phyloP scores from a whole-genome alignment of 2,329 filamentous ascomycete genomes.

The Ceratocystis eucalypticola region DNA sequence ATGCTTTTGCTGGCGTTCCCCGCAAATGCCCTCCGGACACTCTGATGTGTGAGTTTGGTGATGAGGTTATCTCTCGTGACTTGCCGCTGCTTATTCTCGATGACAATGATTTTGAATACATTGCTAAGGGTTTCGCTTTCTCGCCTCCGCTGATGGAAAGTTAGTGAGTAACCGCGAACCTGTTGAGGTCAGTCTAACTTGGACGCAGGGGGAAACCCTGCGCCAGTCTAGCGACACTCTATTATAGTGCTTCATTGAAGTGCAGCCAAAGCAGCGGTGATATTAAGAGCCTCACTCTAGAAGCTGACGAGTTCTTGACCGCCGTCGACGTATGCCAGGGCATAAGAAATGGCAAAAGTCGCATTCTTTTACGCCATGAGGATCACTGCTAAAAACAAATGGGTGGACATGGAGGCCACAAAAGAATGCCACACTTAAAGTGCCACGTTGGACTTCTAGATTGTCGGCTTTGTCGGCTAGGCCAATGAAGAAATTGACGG shows the following conservation, averaged over 20 bases:
- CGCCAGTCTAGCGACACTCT: constrained; percentile 33
- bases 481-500: constrained; percentile 40
- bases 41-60: constrained; percentile 22
- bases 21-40: constrained; percentile 45
- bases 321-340: constrained; percentile 38
- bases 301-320: constrained; percentile 35
- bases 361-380: constrained; percentile 42
- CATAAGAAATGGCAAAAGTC: constrained; percentile 32
- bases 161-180: constrained; percentile 55
- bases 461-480: constrained; percentile 42
- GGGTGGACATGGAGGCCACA: constrained; percentile 32
- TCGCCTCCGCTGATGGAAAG: constrained; percentile 30
- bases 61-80: constrained; percentile 45
- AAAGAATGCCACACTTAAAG: constrained; percentile 33
- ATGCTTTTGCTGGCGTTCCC: constrained; percentile 32
- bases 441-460: constrained; percentile 37
- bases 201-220: constrained; percentile 28
- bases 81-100: constrained; percentile 33
- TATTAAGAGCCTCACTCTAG: constrained; percentile 32
- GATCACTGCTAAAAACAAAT: constrained; percentile 37
- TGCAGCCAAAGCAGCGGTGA: constrained; percentile 44
- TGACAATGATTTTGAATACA: constrained; percentile 42
- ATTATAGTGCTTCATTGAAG: constrained; percentile 34
- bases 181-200: constrained; percentile 41
- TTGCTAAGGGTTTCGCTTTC: constrained; percentile 27